Base-by-base conservation (phyloP, 805 yeast genomes). In the Saccharomyces jurei region DNA sequence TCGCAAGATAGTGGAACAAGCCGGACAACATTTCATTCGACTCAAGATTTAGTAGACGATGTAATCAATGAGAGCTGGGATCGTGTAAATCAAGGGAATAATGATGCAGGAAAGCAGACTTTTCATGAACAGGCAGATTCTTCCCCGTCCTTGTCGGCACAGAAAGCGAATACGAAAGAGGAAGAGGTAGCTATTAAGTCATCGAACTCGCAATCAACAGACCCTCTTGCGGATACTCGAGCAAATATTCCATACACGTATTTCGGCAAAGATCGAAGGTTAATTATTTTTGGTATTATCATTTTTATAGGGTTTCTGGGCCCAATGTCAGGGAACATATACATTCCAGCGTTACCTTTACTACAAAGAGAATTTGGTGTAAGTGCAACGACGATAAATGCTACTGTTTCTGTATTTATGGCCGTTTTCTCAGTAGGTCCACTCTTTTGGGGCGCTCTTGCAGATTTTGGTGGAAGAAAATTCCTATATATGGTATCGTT, bases 401-500 rank as follows among this genome's bases (percentile, higher is more conserved):
- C 81, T 2, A 80, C 85, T 0, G 82, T 81, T 0, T 78, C 84
- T 0, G 80, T 77, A 0, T 81, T 80, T 57, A 81, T 81, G 84
- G 77, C 72, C 1, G 74, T 79, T 0, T 79, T 81, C 63, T 81
- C 83, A 0, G 63, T 81, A 26, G 78, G 81, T 0, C 86, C 86
- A 0, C 60, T 81, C 50, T 56, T 81, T 14, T 81, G 84, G 82
- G 84, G 84, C 0, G 65, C 77, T 2, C 71, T 74, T 66, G 81
- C 84, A 3, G 86, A 81, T 59, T 66, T 70, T 54, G 80, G 81
- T 49, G 85, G 85, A 0, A 76, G 96, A 57, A 75, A 95, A 55
- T 84, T 89, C 0, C 74, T 86, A 0, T 79, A 85, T 49, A 54
- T 87, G 21, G 60, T 74, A 4, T 86, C 94, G 14, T 67, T 87